These are phyloP conservation scores for Aspergillus incahuasiensis DNA, from an alignment of 495 filamentous ascomycete genomes.

Conservation along the genomic window DNA sequence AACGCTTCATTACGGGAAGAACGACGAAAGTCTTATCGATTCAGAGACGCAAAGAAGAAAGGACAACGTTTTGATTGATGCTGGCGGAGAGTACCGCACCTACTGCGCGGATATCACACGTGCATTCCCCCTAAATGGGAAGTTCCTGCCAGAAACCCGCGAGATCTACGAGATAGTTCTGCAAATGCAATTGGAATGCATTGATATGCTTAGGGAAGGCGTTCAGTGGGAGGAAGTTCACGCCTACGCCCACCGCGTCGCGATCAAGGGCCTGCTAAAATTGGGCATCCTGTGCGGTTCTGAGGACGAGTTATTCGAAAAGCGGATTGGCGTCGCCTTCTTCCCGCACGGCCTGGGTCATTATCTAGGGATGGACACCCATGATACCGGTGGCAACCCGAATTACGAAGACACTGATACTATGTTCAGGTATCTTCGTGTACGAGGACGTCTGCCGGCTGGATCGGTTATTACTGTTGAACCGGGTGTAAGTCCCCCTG, in stretches of 20 bases:
- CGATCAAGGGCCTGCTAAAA: constrained; percentile 70
- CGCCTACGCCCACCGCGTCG: constrained; percentile 68
- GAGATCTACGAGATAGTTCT: constrained; percentile 84
- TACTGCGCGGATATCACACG: constrained; percentile 91
- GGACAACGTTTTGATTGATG: constrained; percentile 75
- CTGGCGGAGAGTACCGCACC: constrained; percentile 71
- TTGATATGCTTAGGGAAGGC: constrained; percentile 66
- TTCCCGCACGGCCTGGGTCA: constrained; percentile 91
- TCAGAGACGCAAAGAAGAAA: constrained; percentile 47
- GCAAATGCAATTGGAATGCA: constrained; percentile 76
- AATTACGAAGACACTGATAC: constrained; percentile 79
- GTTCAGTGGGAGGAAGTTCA: constrained; percentile 86
- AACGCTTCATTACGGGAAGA: constrained; percentile 83
- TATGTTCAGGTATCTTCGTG: constrained; percentile 81
- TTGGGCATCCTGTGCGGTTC: constrained; percentile 71
- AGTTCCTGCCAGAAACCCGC: constrained; percentile 65
- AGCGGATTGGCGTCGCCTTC: constrained; percentile 76
- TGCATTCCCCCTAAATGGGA: constrained; percentile 76
- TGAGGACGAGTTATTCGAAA: constrained; percentile 65
- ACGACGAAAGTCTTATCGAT: constrained; percentile 57
- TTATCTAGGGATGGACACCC: constrained; percentile 91
- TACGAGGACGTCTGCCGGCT: constrained; percentile 69
- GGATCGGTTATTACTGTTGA: constrained; percentile 86
- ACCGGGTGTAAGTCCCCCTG: constrained; percentile 59
- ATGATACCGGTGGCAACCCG: constrained; percentile 83